Evolutionary conservation across 345 rosid species (phyloP).

Genomic region (Ailanthus altissimus): DNA sequence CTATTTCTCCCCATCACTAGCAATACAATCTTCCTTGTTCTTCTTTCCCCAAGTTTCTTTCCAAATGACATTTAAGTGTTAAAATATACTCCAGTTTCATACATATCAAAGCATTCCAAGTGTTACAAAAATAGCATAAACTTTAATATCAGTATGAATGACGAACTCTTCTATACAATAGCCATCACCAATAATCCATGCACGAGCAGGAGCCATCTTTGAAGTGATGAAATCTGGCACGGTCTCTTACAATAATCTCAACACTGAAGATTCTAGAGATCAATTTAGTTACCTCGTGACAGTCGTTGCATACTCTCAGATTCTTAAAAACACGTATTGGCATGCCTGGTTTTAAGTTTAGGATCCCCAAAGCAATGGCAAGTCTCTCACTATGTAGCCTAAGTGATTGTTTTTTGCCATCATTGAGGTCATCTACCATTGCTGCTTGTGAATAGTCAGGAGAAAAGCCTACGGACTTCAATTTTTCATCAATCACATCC

Average conservation of each 20-base stretch:
- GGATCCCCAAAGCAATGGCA: constrained; percentile 71
- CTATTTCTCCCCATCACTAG: too few relatives aligned
- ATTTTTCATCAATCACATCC: constrained; percentile 52
- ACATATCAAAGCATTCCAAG: background rate
- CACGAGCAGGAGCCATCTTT: constrained; percentile 75
- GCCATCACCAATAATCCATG: constrained; percentile 66
- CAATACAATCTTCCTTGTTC: too few relatives aligned
- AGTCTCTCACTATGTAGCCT: constrained; percentile 82
- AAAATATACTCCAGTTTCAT: background rate
- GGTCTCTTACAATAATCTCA: constrained; percentile 77
- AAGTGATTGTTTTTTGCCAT: constrained; percentile 49
- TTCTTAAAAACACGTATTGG: constrained; percentile 78
- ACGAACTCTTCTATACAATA: background rate
- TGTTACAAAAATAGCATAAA: background rate
- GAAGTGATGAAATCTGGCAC: constrained; percentile 73
- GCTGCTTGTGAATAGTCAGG: constrained; percentile 61
- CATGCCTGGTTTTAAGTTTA: constrained; percentile 56
- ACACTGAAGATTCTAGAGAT: constrained; percentile 60
- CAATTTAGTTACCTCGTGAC: constrained; percentile 67
- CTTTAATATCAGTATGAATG: background rate
- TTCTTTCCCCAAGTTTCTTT: too few relatives aligned
- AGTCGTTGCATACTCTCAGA: constrained; percentile 73
- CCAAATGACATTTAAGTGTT: too few relatives aligned
- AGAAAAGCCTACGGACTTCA: constrained; percentile 45
- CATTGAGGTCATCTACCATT: constrained; percentile 42